Conservation (phyloP, 805 yeast genomes). For the Monosporozyma solicola region DNA sequence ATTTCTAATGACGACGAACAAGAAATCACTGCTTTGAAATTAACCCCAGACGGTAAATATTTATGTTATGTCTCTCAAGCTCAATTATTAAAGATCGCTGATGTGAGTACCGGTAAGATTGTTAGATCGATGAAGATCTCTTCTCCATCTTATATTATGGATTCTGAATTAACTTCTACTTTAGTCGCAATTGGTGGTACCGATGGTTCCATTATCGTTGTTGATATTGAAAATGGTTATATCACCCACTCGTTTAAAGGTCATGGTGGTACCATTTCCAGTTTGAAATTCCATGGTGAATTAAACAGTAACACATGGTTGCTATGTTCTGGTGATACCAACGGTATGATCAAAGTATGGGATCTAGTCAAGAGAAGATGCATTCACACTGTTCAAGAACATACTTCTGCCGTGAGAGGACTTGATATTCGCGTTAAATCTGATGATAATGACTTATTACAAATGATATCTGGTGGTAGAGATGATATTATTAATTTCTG, state of each 20-base stretch:
- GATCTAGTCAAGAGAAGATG: constrained; percentile 64
- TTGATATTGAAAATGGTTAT: constrained; percentile 84
- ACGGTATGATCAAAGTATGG: constrained; percentile 50
- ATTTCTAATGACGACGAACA: constrained; percentile 81
- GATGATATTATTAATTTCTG: constrained; percentile 54
- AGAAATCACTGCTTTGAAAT: constrained; percentile 58
- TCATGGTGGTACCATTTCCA: constrained; percentile 82
- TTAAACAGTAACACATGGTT: constrained; percentile 64
- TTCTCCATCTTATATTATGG: constrained; percentile 74
- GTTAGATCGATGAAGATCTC: constrained; percentile 49
- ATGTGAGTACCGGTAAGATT: constrained; percentile 28
- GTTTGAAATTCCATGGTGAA: constrained; percentile 67
- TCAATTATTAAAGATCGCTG: constrained; percentile 64
- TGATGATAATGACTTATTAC: constrained; percentile 32
- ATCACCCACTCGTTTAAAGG: constrained; percentile 88
- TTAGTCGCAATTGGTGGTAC: constrained; percentile 90
- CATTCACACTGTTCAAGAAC: constrained; percentile 57
- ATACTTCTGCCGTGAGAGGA: constrained; percentile 79
- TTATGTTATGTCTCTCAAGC: constrained; percentile 76
- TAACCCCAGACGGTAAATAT: constrained; percentile 67
- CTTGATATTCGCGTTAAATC: constrained; percentile 43
- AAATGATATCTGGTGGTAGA: constrained; percentile 77
- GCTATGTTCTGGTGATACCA: constrained; percentile 64
- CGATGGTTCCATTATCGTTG: constrained; percentile 84
- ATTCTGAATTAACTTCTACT: constrained; percentile 73